Evolutionary conservation across 768 basidiomycete genomes (phyloP).

Genomic region (Rubroboletus pulcherrimus): DNA sequence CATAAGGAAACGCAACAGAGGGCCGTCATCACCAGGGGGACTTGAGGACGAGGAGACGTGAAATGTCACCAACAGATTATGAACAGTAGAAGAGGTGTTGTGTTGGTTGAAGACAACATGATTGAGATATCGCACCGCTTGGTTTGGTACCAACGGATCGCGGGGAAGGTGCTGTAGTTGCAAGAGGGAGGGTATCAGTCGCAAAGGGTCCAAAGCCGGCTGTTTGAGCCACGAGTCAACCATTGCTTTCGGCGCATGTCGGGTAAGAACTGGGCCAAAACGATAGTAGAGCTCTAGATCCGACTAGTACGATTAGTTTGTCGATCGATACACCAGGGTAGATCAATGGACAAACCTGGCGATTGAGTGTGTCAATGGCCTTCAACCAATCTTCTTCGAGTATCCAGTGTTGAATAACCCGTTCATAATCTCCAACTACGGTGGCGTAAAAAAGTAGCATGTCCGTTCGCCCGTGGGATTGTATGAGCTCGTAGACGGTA

Average conservation of each 20-base stretch:
- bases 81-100: constrained; percentile 80
- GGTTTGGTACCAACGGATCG: constrained; percentile 73
- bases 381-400: constrained; percentile 89
- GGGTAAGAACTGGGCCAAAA: constrained; percentile 84
- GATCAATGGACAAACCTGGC: constrained; percentile 55
- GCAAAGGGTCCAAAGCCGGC: constrained; percentile 70
- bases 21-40: constrained; percentile 63
- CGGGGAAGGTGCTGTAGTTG: constrained; percentile 71
- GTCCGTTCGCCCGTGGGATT: constrained; percentile 89
- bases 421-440: constrained; percentile 72
- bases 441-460: constrained; percentile 89
- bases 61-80: constrained; percentile 92
- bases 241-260: constrained; percentile 81
- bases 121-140: constrained; percentile 87
- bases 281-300: constrained; percentile 89
- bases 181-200: constrained; percentile 85
- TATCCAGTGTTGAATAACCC: constrained; percentile 90
- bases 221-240: constrained; percentile 92
- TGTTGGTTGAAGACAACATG: constrained; percentile 78
- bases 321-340: neutral
- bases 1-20: constrained; percentile 77
- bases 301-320: constrained; percentile 43
- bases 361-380: constrained; percentile 85
- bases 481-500: constrained; percentile 90
- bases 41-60: constrained; percentile 54